Evolutionary conservation across 208 protist genomes (phyloP), one percentile per base, ranked within the genome.

Genomic region (Crithidia fasciculata): DNA sequence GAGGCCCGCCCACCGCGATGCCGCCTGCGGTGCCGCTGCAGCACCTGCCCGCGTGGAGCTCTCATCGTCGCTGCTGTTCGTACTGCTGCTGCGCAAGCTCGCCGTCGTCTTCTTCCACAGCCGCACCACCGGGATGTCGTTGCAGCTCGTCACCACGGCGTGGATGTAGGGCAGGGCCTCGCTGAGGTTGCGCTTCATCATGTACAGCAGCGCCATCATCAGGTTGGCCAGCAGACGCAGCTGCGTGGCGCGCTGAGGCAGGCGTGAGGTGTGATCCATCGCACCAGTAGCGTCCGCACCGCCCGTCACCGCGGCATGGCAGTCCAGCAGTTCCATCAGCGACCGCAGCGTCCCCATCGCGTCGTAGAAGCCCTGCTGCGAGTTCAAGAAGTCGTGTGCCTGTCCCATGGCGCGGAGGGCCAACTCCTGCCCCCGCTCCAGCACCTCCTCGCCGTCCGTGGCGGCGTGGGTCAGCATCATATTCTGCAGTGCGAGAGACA

Each of bases 181-280:
- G 57, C 63, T 73, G 60, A 74, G 74, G 56, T 80, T 78, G 54
- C 80, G 72, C 47, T 74, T 73, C 43, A 62, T 63, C 53, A 80
- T 61, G 69, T 81, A 82, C 16, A 90, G 70, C 36, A 90, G 59
- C 13, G 75, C 56, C 49, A 84, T 70, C 47, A 88, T 62, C 43
- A 91, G 57, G 63, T 88, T 81, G 12, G 74, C 80, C n/a, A 91
- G 72, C 2, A 87, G 76, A 3, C 74, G 75, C 43, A 89, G 81
- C 68, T 84, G 84, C 69, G 69, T 80, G 2, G 81, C 57, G 15
- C 67, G 74, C 49, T 84, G 80, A 9, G 62, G 63, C 7, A 77
- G 67, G 12, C 76, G 68, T 8, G 82, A 63, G 28, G 56, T 66
- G 54, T 76, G 59, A 49, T 78, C 78, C 13, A 53, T 65, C 0